Percentiles rank a stretch among this genome's conserved stretches.
These are phyloP conservation scores for Rhizoclosmatium sp. DNA, from an alignment of 192 early-diverging fungal species.

Conservation along the genomic window DNA sequence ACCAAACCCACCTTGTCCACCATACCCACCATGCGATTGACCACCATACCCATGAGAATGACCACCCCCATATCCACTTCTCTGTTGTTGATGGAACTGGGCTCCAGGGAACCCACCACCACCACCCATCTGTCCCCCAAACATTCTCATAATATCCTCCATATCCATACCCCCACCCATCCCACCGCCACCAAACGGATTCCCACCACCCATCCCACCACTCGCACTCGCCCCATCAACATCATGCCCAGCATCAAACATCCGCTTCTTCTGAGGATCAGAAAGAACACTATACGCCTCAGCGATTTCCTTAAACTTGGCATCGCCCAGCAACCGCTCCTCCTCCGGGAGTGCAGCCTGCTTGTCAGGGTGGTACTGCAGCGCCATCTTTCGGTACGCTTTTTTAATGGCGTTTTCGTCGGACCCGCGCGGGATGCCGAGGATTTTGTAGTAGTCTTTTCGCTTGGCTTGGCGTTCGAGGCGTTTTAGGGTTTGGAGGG, in stretches of 20 bases:
- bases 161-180: conserved; percentile 46
- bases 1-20: not conserved
- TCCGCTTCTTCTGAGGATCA: conserved; percentile 80
- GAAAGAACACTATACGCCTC: conserved; percentile 83
- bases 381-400: conserved; percentile 71
- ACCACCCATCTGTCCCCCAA: conserved; percentile 28
- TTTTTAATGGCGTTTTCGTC: conserved; percentile 73
- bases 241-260: conserved; percentile 83
- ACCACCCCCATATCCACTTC: not conserved
- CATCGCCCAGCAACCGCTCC: conserved; percentile 65
- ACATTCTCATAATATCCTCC: conserved; percentile 63
- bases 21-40: not conserved
- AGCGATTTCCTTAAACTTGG: conserved; percentile 83
- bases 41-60: not conserved
- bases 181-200: conserved; percentile 37
- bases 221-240: conserved; percentile 72
- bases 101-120: conserved; percentile 34
- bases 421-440: conserved; percentile 78
- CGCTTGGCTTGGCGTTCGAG: conserved; percentile 76
- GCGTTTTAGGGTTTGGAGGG: conserved; percentile 67
- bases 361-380: conserved; percentile 88
- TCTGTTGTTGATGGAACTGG: not conserved
- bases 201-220: conserved; percentile 39
- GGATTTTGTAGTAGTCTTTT: conserved; percentile 97
- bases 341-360: conserved; percentile 72